Evolutionary conservation across 2,329 filamentous ascomycete species (phyloP), one percentile per base, ranked within the genome.

Genomic region (Paracorniculantispora psalliotae): DNA sequence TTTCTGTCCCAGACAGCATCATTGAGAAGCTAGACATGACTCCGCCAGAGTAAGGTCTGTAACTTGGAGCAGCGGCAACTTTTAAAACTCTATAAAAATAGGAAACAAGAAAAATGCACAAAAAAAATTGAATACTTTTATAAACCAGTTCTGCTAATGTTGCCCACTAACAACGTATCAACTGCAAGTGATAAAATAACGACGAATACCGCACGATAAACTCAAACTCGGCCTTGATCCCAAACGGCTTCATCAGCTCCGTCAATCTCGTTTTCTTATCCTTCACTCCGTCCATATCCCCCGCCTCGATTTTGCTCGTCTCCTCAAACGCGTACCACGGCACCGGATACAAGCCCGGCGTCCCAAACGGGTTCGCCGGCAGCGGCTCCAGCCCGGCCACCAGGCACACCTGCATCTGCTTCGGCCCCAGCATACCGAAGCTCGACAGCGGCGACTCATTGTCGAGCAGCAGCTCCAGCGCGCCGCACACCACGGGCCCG

Each of bases 1-100:
- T 78, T 68, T 61, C 68, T 3, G 67, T 82, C 1, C 68, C 74
- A 25, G 70, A 75, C 12, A 71, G 72, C 30, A 60, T 79, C 35
- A 65, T 64, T 43, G 43, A 53, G 13, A 62, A 62, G 4, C 57
- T 79, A 35, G 62, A 62, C 13, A 78, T 79, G 71, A 61, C 59
- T 2, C 50, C 2, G 21, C 28, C 30, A 26, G 52, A 47, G 19
- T 35, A 5, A 21, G 12, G 9, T n/a, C 28, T 47, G n/a, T 37
- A 37, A 10, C 12, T n/a, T n/a, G n/a, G n/a, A n/a, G n/a, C n/a
- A n/a, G n/a, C n/a, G n/a, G n/a, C n/a, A n/a, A n/a, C n/a, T n/a
- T n/a, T n/a, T n/a, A n/a, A n/a, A n/a, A n/a, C n/a, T n/a, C n/a
- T n/a, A n/a, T n/a, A n/a, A 15, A 25, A 21, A 35, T 50, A 6